Percentiles rank a stretch among this genome's conserved stretches.
Evolutionary conservation across 108 stramenopile genomes (phyloP).

Genomic region (Nitzschia sp.): DNA sequence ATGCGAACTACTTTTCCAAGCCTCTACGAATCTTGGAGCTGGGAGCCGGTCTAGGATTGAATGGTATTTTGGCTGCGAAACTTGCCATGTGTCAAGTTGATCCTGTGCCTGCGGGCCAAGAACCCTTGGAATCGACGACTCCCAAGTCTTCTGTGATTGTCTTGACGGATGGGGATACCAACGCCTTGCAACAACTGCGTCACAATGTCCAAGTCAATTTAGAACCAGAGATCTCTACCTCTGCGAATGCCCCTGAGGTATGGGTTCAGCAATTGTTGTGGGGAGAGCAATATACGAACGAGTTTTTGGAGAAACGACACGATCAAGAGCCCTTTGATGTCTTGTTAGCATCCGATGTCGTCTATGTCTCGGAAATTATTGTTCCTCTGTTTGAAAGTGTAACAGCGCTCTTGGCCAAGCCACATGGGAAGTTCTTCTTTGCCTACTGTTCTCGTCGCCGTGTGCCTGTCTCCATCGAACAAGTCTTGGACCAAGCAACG

Average conservation of each 20-base stretch:
- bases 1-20: not conserved
- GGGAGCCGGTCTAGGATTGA: slow-evolving; percentile 47
- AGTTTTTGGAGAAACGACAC: slow-evolving; percentile 15
- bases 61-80: slow-evolving; percentile 46
- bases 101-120: not conserved
- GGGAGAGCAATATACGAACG: slow-evolving; percentile 36
- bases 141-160: slow-evolving; percentile 13
- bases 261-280: slow-evolving; percentile 61
- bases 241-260: slow-evolving; percentile 1
- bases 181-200: slow-evolving; percentile 43
- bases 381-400: slow-evolving; percentile 35
- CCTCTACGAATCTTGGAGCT: slow-evolving; percentile 24
- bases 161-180: slow-evolving; percentile 65
- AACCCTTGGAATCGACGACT: not conserved
- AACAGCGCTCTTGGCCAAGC: slow-evolving; percentile 12
- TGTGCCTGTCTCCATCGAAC: slow-evolving; percentile 57
- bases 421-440: slow-evolving; percentile 54
- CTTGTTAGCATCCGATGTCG: slow-evolving; percentile 35
- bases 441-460: slow-evolving; percentile 54
- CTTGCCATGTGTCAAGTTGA: not conserved
- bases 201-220: slow-evolving; percentile 35
- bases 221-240: slow-evolving; percentile 13
- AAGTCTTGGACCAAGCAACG: slow-evolving; percentile 38
- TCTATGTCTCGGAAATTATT: slow-evolving; percentile 29
- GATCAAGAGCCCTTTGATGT: slow-evolving; percentile 52